Evolutionary conservation across 495 filamentous ascomycete species (phyloP).

Genomic region (Antarctomyces pellizariae): DNA sequence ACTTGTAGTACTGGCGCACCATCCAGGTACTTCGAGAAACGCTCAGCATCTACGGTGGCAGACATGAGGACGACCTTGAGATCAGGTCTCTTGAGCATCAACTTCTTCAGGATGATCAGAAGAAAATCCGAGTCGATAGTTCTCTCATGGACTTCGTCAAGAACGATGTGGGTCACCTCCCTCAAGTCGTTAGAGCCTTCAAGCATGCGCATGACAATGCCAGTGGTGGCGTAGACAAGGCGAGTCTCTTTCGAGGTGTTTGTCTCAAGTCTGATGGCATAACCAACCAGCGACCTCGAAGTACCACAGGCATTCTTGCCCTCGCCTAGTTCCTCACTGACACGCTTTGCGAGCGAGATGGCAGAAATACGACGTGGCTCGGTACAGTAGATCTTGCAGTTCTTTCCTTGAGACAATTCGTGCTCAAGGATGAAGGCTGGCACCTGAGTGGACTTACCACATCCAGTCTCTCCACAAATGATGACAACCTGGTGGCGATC

Average conservation of each 20-base stretch:
- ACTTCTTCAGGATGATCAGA: conserved; percentile 64
- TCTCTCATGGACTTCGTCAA: conserved; percentile 90
- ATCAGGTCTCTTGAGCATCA: conserved; percentile 34
- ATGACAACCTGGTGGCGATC: conserved; percentile 63
- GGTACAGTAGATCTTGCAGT: conserved; percentile 85
- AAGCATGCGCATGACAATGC: conserved; percentile 92
- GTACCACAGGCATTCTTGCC: conserved; percentile 61
- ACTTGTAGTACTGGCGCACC: conserved; percentile 70
- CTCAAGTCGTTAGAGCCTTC: conserved; percentile 64
- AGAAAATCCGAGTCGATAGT: conserved; percentile 93
- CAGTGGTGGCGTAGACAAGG: conserved; percentile 67
- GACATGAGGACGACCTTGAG: conserved; percentile 68
- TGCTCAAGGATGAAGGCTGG: conserved; percentile 81
- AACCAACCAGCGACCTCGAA: conserved; percentile 63
- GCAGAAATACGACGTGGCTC: conserved; percentile 94
- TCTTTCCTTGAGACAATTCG: conserved; percentile 52
- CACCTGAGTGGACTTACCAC: conserved; percentile 91
- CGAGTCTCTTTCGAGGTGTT: conserved; percentile 59
- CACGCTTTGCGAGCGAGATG: conserved; percentile 71
- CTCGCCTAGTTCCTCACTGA: conserved; percentile 88
- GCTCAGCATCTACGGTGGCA: conserved; percentile 77
- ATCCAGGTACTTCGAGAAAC: conserved; percentile 69
- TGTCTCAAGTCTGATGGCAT: conserved; percentile 78
- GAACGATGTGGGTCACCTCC: conserved; percentile 76
- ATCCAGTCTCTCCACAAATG: conserved; percentile 87